These are phyloP conservation scores for Gymnopilus junonius DNA, from an alignment of 768 basidiomycete genomes.

Conservation along the genomic window DNA sequence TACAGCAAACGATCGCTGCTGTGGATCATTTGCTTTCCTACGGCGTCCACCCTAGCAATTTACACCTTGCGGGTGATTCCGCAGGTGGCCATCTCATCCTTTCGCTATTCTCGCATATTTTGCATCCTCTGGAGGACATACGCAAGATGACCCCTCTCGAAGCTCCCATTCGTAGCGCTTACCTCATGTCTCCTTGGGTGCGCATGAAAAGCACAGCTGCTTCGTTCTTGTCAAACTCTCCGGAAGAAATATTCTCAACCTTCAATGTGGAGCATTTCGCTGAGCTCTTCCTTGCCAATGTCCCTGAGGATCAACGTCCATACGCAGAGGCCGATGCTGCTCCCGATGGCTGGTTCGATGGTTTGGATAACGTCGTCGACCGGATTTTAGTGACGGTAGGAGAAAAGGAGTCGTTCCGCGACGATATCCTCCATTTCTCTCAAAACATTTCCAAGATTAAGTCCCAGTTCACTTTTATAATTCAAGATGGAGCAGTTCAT, in stretches of 20 bases:
- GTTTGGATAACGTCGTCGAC: constrained; percentile 28
- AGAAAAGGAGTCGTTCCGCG: constrained; percentile 37
- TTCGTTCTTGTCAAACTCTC: constrained; percentile 28
- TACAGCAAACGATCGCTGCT: constrained; percentile 30
- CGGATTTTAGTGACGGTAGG: constrained; percentile 41
- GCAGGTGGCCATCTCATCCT: constrained; percentile 37
- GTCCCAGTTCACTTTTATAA: constrained; percentile 22
- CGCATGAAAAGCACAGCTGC: constrained; percentile 9
- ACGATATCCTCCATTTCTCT: constrained; percentile 36
- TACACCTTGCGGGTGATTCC: constrained; percentile 38
- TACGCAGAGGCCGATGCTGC: constrained; percentile 35
- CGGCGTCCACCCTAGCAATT: constrained; percentile 27
- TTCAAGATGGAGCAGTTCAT: constrained; percentile 40
- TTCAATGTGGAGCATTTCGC: constrained; percentile 16
- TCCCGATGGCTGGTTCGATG: constrained; percentile 35
- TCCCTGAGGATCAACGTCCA: constrained; percentile 16
- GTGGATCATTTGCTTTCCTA: constrained; percentile 28
- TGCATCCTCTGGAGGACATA: constrained; percentile 31
- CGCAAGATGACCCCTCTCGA: no score
- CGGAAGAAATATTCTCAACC: constrained; percentile 25
- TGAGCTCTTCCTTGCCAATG: constrained; percentile 17
- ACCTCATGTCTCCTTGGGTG: constrained; percentile 35
- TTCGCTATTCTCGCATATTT: constrained; percentile 34
- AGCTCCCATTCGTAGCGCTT: constrained; percentile 27
- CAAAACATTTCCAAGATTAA: constrained; percentile 26